Conservation (phyloP, 1,139 yeast genomes). For the Nakaseomyces uthaithaninus region DNA sequence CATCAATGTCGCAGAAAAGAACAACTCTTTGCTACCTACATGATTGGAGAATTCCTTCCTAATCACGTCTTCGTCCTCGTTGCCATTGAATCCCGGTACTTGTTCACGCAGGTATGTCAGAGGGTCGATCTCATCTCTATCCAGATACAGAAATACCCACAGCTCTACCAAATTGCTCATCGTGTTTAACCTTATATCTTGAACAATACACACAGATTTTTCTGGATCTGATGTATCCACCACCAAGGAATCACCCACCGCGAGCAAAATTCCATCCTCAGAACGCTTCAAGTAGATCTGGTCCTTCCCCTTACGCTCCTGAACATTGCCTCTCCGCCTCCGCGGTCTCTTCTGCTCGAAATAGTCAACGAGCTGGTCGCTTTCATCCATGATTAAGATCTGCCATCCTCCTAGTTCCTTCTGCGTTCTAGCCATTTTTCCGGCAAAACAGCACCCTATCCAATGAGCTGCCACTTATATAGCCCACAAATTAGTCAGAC, state of each 20-base stretch:
- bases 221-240: neutral
- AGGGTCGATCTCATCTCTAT: constrained; percentile 25
- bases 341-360: constrained; percentile 17
- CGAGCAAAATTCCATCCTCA: constrained; percentile 18
- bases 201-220: constrained; percentile 20
- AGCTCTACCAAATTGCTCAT: constrained; percentile 25
- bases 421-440: constrained; percentile 24
- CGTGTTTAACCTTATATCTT: constrained; percentile 28
- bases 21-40: constrained; percentile 14
- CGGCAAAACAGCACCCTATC: no score
- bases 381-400: constrained; percentile 24
- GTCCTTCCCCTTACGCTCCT: constrained; percentile 1
- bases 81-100: neutral
- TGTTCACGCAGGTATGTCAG: neutral
- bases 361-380: constrained; percentile 19
- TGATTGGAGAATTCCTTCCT: constrained; percentile 10
- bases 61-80: constrained; percentile 9
- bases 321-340: constrained; percentile 18
- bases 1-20: constrained; percentile 13
- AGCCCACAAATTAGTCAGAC: no score
- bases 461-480: no score
- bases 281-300: constrained; percentile 13
- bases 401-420: constrained; percentile 28
- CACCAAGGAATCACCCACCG: constrained; percentile 21
- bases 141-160: constrained; percentile 26